Evolutionary conservation across 768 basidiomycete species (phyloP).

Genomic region (Leucocoprinus leucothites): DNA sequence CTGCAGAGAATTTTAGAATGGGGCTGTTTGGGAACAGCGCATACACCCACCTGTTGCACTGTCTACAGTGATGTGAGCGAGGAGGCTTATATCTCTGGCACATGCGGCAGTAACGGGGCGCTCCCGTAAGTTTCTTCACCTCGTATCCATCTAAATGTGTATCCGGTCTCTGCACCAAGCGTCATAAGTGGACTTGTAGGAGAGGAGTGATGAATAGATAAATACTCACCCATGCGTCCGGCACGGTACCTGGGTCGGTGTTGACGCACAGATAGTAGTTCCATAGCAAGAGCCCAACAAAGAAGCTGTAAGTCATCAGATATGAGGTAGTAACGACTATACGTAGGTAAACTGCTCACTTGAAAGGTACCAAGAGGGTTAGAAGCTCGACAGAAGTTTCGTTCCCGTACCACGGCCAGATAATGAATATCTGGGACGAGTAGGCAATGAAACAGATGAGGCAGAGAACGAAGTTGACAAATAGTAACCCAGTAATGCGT

Average conservation of each 20-base stretch:
- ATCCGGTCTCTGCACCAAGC: conserved; percentile 64
- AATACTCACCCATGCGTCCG: conserved; percentile 66
- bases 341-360: conserved; percentile 47
- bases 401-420: conserved; percentile 90
- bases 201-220: background rate
- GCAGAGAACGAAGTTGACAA: conserved; percentile 65
- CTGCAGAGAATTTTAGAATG: conserved; percentile 19
- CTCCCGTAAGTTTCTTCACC: conserved; percentile 84
- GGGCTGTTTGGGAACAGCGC: background rate
- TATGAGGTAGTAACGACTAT: conserved; percentile 8
- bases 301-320: conserved; percentile 41
- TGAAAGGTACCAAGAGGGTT: conserved; percentile 82
- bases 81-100: conserved; percentile 87
- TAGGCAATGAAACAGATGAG: conserved; percentile 88
- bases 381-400: conserved; percentile 73
- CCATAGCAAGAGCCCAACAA: conserved; percentile 78
- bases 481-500: conserved; percentile 42
- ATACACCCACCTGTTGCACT: conserved; percentile 69
- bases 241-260: conserved; percentile 85
- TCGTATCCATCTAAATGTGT: conserved; percentile 72
- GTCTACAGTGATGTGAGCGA: conserved; percentile 88
- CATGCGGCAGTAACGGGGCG: conserved; percentile 81
- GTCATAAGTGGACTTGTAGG: conserved; percentile 2
- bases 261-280: conserved; percentile 84
- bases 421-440: conserved; percentile 84